Base-by-base conservation (phyloP, 768 basidiomycete genomes). In the Mycena rosella region DNA sequence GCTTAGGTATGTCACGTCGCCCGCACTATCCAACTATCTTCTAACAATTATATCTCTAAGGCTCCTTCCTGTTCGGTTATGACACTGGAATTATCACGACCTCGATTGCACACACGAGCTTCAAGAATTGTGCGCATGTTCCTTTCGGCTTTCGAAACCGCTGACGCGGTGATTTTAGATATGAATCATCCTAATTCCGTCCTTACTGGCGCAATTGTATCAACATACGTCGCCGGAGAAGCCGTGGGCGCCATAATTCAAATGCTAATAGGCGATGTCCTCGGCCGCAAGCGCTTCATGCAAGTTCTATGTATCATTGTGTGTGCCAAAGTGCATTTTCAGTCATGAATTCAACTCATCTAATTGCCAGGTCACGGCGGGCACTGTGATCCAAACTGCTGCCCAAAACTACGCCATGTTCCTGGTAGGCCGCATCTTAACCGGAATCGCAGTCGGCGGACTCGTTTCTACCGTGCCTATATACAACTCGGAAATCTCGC, bases 31-130 rank as follows among this genome's bases (percentile, higher is more conserved):
- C 42, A 44, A 7, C 42, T n/a, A n/a, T 44, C n/a, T n/a, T 40
- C 13, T 40, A 40, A 13, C 38, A 40, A 15, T 40, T 40, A 11
- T 20, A 45, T 22, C 11, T n/a, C 5, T 17, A 5, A 48, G 47
- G 47, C 47, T 48, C 47, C 22, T 48, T 48, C 24, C 24, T 48
- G 26, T 48, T 48, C 26, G 47, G 47, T 48, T 48, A 48, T 26
- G 47, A 48, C 47, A 48, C 47, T 26, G 47, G 26, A 10, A 48
- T 48, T 26, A 48, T 48, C 47, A 48, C 47, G 10, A 48, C 47
- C 2, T 48, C 47, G 26, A 48, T 48, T 48, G 47, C 47, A 24
- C 47, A 48, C 47, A 26, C 47, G 24, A 48, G 47, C 20, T 48
- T 48, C 47, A 48, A 48, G 47, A 48, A 48, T 26, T 48, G 47